Evolutionary conservation across 371 early-diverging fungal genomes (phyloP), one percentile per base, ranked within the genome.

Genomic region (Mortierella sp.): DNA sequence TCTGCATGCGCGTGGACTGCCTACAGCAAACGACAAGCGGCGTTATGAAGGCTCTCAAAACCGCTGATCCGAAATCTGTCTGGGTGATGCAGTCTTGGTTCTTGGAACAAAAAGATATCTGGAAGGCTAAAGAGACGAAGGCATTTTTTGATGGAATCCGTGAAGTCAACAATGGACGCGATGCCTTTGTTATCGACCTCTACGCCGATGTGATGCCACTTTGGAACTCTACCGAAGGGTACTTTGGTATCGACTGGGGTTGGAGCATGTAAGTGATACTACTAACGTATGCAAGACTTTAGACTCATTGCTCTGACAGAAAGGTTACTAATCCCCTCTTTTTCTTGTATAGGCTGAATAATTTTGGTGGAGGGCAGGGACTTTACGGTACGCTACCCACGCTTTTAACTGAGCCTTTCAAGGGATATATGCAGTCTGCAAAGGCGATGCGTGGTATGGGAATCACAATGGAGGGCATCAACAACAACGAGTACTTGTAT

Each of bases 51-150:
- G 72, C 83, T 10, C 55, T 81, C 20, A 75, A 81, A 43, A 37
- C n/a, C 1, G 83, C 83, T 4, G 83, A 81, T 51, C 83, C 83
- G 20, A 65, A 76, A 37, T 73, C 83, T 2, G 66, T 75, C 26
- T 81, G 83, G 83, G 62, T 64, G 11, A 72, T 81, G 76, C 83
- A 81, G 45, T 73, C 76, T 5, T 81, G 83, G 83, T 81, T 81
- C 62, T 52, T 81, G 43, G 2, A 67, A 11, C 51, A 62, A 24
- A 20, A 26, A 1, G 62, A 72, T 11, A 49, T 72, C 40, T 81
- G 83, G 76, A 45, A 63, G 12, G 47, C 30, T 1, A 39, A 37
- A 0, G 72, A 66, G 51, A 76, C 67, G 1, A 76, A 70, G 68
- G 76, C 76, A 10, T 81, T 76, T 68, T 81, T 81, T 66, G 83